Conservation (phyloP, 768 basidiomycete species). For the Termitomyces sp. region DNA sequence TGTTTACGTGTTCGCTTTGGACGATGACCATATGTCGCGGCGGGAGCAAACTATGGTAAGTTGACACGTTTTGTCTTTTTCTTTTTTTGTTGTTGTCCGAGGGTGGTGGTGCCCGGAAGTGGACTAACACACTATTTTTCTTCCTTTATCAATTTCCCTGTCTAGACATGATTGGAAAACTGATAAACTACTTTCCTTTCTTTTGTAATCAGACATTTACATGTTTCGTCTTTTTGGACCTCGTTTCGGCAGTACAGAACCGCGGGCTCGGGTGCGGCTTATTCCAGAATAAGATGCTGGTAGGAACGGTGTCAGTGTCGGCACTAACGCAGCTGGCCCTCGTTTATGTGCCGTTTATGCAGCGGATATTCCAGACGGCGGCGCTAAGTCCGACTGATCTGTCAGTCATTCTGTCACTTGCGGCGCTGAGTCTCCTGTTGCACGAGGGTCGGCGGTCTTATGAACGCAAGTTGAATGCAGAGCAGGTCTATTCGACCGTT, state of each 20-base stretch:
- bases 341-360: conserved; percentile 89
- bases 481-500: conserved; percentile 40
- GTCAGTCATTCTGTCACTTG: conserved; percentile 62
- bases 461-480: conserved; percentile 58
- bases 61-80: neutral
- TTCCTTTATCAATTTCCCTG: neutral
- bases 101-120: too few relatives aligned
- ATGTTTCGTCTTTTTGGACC: conserved; percentile 94
- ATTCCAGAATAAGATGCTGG: conserved; percentile 82
- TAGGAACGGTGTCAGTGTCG: conserved; percentile 83
- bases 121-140: too few relatives aligned
- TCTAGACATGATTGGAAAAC: neutral
- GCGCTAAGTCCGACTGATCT: conserved; percentile 68
- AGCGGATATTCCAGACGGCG: conserved; percentile 90
- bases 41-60: conserved; percentile 95
- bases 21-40: conserved; percentile 76
- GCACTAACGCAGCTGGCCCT: conserved; percentile 79
- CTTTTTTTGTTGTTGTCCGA: neutral
- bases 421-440: conserved; percentile 52
- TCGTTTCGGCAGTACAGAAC: conserved; percentile 92
- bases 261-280: conserved; percentile 85
- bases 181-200: neutral
- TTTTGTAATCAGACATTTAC: conserved; percentile 74
- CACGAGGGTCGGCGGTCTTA: conserved; percentile 80
- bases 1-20: conserved; percentile 77